Conservation (phyloP, 805 yeast species). For the Myxozyma neglecta region DNA sequence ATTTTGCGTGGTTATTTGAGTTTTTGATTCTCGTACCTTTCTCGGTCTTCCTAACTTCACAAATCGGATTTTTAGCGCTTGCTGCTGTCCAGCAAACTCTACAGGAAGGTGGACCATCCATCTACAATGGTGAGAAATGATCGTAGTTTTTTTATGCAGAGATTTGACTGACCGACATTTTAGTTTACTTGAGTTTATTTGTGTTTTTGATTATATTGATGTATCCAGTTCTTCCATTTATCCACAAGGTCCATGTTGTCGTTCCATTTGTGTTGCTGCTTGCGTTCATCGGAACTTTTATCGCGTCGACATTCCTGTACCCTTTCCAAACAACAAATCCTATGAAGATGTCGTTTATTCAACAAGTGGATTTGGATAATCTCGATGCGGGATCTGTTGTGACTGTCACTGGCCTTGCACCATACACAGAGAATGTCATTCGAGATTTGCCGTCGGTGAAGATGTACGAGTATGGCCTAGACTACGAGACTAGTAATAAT, state of each 20-base stretch:
- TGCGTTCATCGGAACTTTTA: conserved; percentile 31
- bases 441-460: conserved; percentile 66
- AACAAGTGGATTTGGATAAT: conserved; percentile 53
- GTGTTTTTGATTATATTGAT: conserved; percentile 37
- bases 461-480: conserved; percentile 18
- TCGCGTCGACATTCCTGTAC: conserved; percentile 37
- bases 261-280: conserved; percentile 28
- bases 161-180: not conserved
- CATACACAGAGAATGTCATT: conserved; percentile 50
- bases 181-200: conserved; percentile 27
- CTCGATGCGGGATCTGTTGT: conserved; percentile 39
- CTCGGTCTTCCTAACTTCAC: conserved; percentile 54
- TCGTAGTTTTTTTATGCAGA: not conserved
- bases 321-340: conserved; percentile 70
- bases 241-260: conserved; percentile 28
- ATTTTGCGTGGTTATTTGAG: conserved; percentile 82
- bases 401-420: conserved; percentile 52
- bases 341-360: conserved; percentile 68
- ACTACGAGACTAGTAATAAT: not conserved
- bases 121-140: conserved; percentile 20
- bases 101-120: conserved; percentile 55
- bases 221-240: conserved; percentile 40
- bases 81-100: conserved; percentile 69
- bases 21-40: conserved; percentile 68
- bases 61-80: conserved; percentile 55